A percentile compares a stretch with the other conserved stretches of the same genome.
Conservation (phyloP, 345 rosid species). For the Salix purpurea region DNA sequence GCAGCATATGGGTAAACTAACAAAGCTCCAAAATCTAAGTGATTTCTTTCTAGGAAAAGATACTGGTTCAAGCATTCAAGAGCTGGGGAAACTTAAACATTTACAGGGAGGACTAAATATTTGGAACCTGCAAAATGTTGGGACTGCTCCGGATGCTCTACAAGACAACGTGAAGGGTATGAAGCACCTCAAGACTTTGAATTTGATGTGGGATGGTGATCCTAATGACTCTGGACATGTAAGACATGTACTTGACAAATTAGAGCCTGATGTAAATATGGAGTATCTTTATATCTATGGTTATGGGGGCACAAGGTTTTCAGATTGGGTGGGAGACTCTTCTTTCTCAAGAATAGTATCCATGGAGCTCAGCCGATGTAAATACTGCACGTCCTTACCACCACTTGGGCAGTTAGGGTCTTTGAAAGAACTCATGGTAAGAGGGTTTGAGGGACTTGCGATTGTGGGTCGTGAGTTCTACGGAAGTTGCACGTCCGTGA, state of each 20-base stretch:
- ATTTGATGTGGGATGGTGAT: background rate
- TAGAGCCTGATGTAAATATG: background rate
- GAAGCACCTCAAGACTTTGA: background rate
- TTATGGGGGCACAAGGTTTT: constrained; percentile 4
- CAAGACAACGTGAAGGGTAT: background rate
- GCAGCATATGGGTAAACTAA: background rate
- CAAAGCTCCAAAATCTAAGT: background rate
- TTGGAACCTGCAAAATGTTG: constrained; percentile 1
- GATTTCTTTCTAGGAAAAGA: background rate
- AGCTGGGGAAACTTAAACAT: background rate
- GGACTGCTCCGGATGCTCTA: background rate
- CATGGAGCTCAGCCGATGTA: background rate
- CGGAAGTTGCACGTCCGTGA: background rate
- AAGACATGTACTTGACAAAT: background rate
- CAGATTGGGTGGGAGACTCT: constrained; percentile 3
- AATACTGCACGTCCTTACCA: background rate
- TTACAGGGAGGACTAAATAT: background rate
- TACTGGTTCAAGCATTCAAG: background rate
- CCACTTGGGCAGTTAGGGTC: constrained; percentile 15
- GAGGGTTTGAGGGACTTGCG: background rate
- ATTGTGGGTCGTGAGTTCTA: background rate
- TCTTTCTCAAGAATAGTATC: background rate
- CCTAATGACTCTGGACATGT: background rate
- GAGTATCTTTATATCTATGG: background rate
- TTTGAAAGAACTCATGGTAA: background rate